Percentiles rank a stretch among this genome's conserved stretches.
phyloP scores from a whole-genome alignment of 768 basidiomycete genomes.

The Lentinus brumalis region DNA sequence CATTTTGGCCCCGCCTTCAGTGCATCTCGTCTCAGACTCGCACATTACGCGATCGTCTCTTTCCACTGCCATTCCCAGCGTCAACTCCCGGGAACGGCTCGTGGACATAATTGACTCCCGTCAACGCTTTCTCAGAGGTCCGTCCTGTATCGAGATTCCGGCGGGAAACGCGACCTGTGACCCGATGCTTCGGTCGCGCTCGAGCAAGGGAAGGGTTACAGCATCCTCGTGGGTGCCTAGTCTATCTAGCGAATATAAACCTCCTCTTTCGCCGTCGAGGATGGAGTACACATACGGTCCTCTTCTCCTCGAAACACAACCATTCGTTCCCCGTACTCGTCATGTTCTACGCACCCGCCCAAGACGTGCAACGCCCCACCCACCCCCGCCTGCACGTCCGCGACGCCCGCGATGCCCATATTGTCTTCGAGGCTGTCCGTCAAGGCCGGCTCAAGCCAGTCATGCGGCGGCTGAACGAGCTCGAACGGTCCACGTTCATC shows the following conservation, averaged over 20 bases:
- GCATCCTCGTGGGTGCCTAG: conserved; percentile 29
- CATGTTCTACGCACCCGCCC: conserved; percentile 39
- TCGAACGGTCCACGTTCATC: conserved; percentile 56
- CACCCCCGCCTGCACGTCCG: conserved; percentile 67
- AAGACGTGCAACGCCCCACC: conserved; percentile 61
- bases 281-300: conserved; percentile 14
- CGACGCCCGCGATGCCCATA: conserved; percentile 66
- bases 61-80: conserved; percentile 21
- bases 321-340: background rate
- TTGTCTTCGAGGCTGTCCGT: conserved; percentile 65
- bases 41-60: conserved; percentile 23
- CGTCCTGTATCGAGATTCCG: conserved; percentile 20
- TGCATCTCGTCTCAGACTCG: conserved; percentile 19
- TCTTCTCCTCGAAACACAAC: conserved; percentile 10
- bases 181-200: conserved; percentile 21
- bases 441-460: conserved; percentile 53
- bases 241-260: conserved; percentile 22
- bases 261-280: conserved; percentile 13
- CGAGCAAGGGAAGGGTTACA: conserved; percentile 21
- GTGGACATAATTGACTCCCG: conserved; percentile 27
- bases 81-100: conserved; percentile 26
- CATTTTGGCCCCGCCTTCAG: conserved; percentile 19
- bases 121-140: conserved; percentile 27
- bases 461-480: conserved; percentile 59
- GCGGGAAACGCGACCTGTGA: conserved; percentile 12